Evolutionary conservation across 331 rosid genomes (phyloP).

Genomic region (Malus hybrid): DNA sequence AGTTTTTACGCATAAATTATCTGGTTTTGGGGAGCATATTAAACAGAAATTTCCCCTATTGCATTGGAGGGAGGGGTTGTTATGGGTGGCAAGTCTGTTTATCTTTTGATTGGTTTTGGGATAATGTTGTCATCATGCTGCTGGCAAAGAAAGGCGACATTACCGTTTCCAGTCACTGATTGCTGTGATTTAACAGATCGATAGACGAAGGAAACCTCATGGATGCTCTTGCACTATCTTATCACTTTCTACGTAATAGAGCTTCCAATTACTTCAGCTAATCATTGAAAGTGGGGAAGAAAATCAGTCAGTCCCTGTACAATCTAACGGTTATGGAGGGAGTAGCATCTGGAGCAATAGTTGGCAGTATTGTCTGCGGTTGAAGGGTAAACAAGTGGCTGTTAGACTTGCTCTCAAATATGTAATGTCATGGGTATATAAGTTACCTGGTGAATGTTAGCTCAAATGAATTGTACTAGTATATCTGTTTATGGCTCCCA

Average conservation of each 20-base stretch:
- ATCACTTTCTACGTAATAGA: conserved; percentile 93
- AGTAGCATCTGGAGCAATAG: conserved; percentile 65
- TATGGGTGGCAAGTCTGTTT: neutral
- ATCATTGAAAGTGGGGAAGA: conserved; percentile 75
- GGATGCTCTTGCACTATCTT: conserved; percentile 98
- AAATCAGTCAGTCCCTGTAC: conserved; percentile 43
- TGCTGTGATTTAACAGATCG: conserved; percentile 37
- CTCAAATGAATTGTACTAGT: neutral
- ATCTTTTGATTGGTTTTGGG: neutral
- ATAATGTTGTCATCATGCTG: neutral
- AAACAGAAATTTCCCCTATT: too few relatives aligned
- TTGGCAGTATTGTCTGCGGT: conserved; percentile 96
- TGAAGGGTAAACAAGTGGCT: conserved; percentile 86
- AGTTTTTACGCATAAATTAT: neutral
- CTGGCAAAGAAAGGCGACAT: neutral
- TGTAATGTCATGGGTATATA: conserved; percentile 17
- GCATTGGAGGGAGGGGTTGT: neutral
- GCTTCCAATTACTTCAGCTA: conserved; percentile 79
- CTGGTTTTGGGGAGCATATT: neutral
- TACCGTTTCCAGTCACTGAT: neutral
- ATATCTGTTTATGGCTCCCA: neutral
- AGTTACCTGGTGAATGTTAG: conserved; percentile 6
- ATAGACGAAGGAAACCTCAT: conserved; percentile 79
- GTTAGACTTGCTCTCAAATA: conserved; percentile 87
- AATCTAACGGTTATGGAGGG: conserved; percentile 47